phyloP scores from a whole-genome alignment of 176 grass and related monocot species.

The Oryza coarctata region DNA sequence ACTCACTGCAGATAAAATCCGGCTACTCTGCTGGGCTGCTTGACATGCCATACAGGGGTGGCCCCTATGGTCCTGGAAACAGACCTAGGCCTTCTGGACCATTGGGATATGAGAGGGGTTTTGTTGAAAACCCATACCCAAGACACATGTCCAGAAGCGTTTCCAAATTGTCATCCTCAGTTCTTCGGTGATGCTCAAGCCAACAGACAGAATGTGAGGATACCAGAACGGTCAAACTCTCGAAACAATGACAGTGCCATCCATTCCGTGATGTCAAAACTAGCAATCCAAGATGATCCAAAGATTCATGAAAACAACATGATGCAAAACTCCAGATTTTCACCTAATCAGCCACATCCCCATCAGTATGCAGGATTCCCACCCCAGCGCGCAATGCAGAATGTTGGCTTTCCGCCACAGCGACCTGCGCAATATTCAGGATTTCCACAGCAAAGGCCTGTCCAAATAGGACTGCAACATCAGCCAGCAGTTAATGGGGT shows the following conservation, averaged over 20 bases:
- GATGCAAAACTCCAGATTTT: conserved; percentile 43
- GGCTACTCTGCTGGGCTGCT: conserved; percentile 57
- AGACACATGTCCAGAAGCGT: conserved; percentile 45
- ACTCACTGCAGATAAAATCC: conserved; percentile 82
- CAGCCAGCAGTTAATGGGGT: conserved; percentile 48
- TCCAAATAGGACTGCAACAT: conserved; percentile 3
- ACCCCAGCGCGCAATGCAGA: conserved; percentile 42
- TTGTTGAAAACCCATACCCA: conserved; percentile 37
- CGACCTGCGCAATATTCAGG: conserved; percentile 37
- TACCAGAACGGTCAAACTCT: conserved; percentile 52
- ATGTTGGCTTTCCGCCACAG: conserved; percentile 14
- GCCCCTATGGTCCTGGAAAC: conserved; percentile 37
- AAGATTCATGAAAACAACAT: conserved; percentile 39
- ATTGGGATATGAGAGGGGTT: conserved; percentile 71
- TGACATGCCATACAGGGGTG: conserved; percentile 60
- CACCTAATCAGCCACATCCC: conserved; percentile 37
- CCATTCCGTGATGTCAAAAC: conserved; percentile 55
- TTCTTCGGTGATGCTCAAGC: conserved; percentile 50
- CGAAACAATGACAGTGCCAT: conserved; percentile 35
- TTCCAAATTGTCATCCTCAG: conserved; percentile 58
- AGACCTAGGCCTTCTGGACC: conserved; percentile 64
- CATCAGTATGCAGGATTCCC: conserved; percentile 41
- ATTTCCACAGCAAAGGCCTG: conserved; percentile 10
- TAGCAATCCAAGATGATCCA: conserved; percentile 59
- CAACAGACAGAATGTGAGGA: conserved; percentile 51